Base-by-base conservation (phyloP, 495 filamentous ascomycete genomes). In the Monascus purpureus region DNA sequence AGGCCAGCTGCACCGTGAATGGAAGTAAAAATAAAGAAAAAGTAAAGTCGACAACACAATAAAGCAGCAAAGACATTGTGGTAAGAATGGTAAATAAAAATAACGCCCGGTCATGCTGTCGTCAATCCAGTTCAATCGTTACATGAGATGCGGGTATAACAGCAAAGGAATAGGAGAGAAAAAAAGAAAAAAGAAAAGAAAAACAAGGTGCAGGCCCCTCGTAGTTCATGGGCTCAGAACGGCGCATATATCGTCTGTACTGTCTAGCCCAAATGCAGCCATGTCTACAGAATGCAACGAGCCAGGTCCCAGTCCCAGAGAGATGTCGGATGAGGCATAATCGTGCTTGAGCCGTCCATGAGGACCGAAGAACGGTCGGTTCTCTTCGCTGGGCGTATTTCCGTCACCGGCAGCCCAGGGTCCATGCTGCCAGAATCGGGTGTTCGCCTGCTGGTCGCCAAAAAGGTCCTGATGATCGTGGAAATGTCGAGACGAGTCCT, bases 51-150 rank as follows among this genome's bases (percentile, higher is more conserved):
- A 43, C 13, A 37, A 33, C 40, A 40, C 39, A 40, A 46, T 43
- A 38, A 49, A 43, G 40, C 41, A 55, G 59, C 16, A 12, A 22
- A n/a, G n/a, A n/a, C n/a, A n/a, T n/a, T n/a, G n/a, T n/a, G n/a
- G n/a, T n/a, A 20, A 9, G 12, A 31, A 22, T 17, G 12, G 5
- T 11, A 31, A 45, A 46, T 42, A 38, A 47, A 42, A 42, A 44
- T 56, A 63, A 60, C 58, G 58, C 58, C 56, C 56, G 52, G 40
- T 63, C 58, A 63, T 63, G 58, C 58, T 57, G 52, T 63, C 58
- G 52, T 63, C 48, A 57, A 45, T 51, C 50, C 47, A 40, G 47
- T 50, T 55, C 54, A 60, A 49, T 63, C 58, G 54, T 63, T 60
- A 63, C 54, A 62, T 49, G 50, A 55, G 36, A 42, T 57, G 52